phyloP scores from a whole-genome alignment of 495 filamentous ascomycete genomes.

The Trichoderma asperelloides region DNA sequence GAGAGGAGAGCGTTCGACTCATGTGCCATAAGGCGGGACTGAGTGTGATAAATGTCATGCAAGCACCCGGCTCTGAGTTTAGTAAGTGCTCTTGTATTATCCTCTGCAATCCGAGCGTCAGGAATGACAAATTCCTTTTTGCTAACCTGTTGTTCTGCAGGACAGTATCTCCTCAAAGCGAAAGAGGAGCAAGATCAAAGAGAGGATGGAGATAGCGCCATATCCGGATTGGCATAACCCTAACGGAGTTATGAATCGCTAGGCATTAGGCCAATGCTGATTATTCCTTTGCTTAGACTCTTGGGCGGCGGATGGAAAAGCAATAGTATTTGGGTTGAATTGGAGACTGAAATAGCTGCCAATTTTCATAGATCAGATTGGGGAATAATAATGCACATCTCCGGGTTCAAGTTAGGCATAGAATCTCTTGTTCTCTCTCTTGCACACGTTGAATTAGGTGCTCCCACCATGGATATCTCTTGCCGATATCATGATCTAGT shows the following conservation, averaged over 20 bases:
- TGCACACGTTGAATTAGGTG: neutral
- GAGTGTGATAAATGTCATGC: slow-evolving; percentile 4
- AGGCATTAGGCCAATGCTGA: no score
- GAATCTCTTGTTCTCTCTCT: neutral
- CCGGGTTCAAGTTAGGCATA: slow-evolving; percentile 4
- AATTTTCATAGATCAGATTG: neutral
- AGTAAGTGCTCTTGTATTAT: neutral
- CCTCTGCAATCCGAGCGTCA: neutral
- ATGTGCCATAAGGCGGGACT: slow-evolving; percentile 9
- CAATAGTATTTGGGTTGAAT: neutral
- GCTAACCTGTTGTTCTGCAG: neutral
- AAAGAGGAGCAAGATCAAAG: neutral
- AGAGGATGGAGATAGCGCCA: slow-evolving; percentile 7
- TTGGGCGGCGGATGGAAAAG: neutral
- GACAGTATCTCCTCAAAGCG: slow-evolving; percentile 1
- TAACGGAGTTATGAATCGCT: neutral
- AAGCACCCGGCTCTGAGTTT: slow-evolving; percentile 9
- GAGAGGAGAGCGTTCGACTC: slow-evolving; percentile 1
- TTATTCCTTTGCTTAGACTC: neutral
- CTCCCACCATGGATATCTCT: slow-evolving; percentile 9
- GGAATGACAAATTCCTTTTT: no score
- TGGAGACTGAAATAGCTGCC: neutral
- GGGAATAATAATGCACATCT: neutral
- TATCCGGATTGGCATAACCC: neutral
- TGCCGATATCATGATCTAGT: neutral